Conservation (phyloP, 192 early-diverging fungal species). For the Linnemannia zychae region DNA sequence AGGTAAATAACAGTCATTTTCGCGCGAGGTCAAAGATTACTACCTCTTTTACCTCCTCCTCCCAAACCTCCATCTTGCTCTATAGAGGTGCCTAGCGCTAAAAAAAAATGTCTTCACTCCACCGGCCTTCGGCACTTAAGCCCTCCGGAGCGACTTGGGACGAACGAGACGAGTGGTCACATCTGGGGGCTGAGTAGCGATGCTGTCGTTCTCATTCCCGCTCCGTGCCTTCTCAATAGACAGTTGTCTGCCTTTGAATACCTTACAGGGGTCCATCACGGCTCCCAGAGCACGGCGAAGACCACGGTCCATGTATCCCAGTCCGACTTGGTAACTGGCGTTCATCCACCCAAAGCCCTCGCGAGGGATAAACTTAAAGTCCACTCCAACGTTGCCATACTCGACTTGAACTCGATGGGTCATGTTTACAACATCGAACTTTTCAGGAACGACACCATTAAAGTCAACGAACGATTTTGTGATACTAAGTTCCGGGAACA, state of each 20-base stretch:
- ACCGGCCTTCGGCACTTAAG: neutral
- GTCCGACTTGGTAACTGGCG: conserved; percentile 86
- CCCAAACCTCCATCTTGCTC: neutral
- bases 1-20: neutral
- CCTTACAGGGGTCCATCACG: conserved; percentile 26
- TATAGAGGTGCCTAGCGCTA: neutral
- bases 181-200: conserved; percentile 22
- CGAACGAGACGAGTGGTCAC: conserved; percentile 27
- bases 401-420: conserved; percentile 93
- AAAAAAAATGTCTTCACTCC: neutral
- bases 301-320: conserved; percentile 77
- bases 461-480: conserved; percentile 95
- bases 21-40: too few species aligned
- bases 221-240: neutral
- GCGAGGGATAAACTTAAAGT: conserved; percentile 91
- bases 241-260: conserved; percentile 1
- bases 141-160: conserved; percentile 18
- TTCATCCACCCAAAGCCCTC: conserved; percentile 99
- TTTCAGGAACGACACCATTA: conserved; percentile 96
- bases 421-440: conserved; percentile 95
- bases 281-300: conserved; percentile 81
- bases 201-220: neutral
- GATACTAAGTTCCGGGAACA: conserved; percentile 58
- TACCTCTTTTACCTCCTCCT: neutral
- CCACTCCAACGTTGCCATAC: conserved; percentile 94